Percentiles rank a stretch among this genome's conserved stretches.
phyloP scores from a whole-genome alignment of 345 rosid species.

The Eutrema heterophyllum region DNA sequence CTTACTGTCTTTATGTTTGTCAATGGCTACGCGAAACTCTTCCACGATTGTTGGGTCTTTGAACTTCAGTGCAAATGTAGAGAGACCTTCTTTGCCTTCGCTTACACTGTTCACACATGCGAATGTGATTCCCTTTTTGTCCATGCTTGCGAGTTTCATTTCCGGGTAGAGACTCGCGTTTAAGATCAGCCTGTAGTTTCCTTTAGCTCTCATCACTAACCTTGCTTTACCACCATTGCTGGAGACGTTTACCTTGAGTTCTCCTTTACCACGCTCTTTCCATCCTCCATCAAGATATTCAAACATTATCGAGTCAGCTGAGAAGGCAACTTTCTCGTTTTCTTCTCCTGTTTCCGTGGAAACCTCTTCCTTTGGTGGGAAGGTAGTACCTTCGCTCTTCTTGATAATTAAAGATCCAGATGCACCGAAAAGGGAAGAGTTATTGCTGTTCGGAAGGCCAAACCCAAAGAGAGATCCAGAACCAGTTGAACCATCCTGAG shows the following conservation, averaged over 20 bases:
- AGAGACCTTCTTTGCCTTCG: constrained; percentile 62
- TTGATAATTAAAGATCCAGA: constrained; percentile 46
- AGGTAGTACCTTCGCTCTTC: constrained; percentile 53
- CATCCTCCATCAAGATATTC: constrained; percentile 69
- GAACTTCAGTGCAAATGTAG: constrained; percentile 82
- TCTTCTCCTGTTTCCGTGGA: constrained; percentile 93
- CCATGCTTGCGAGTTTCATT: constrained; percentile 93
- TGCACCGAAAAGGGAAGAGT: constrained; percentile 49
- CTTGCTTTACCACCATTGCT: constrained; percentile 62
- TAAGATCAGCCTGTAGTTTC: constrained; percentile 82
- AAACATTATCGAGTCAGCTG: constrained; percentile 73
- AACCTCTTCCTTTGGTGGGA: constrained; percentile 74
- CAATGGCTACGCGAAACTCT: constrained; percentile 55
- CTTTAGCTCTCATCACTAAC: constrained; percentile 83
- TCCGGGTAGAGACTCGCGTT: constrained; percentile 88
- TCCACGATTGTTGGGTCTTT: constrained; percentile 63
- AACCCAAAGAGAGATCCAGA: constrained; percentile 48
- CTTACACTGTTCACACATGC: constrained; percentile 70
- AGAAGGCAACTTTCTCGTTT: constrained; percentile 69
- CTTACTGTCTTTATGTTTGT: constrained; percentile 52
- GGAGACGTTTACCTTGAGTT: constrained; percentile 72
- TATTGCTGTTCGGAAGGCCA: constrained; percentile 56
- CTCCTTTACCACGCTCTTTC: constrained; percentile 99
- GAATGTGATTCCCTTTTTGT: constrained; percentile 89
- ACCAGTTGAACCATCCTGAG: constrained; percentile 51